These are phyloP conservation scores for Actinomucor elegans DNA, from an alignment of 371 early-diverging fungal species.

Conservation along the genomic window DNA sequence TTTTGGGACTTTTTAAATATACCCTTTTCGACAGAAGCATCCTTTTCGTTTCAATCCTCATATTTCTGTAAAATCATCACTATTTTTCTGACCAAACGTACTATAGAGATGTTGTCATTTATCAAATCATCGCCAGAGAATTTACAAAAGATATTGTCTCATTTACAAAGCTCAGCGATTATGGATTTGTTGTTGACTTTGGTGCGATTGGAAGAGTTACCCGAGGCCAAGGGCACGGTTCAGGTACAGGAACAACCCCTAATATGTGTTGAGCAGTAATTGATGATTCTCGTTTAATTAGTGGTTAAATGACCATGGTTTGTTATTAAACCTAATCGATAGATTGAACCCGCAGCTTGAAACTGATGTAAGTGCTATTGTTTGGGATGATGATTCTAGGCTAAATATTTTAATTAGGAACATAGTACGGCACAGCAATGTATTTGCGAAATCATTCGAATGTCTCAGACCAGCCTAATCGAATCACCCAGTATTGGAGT, in stretches of 20 bases:
- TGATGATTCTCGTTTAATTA: too few species aligned
- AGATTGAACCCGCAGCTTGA: conserved; percentile 77
- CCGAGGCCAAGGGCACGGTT: conserved; percentile 77
- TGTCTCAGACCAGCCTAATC: conserved; percentile 72
- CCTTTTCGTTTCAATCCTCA: conserved; percentile 79
- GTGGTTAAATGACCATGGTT: conserved; percentile 82
- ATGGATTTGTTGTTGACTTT: conserved; percentile 88
- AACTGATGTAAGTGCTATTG: conserved; percentile 59
- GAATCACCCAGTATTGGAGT: conserved; percentile 69
- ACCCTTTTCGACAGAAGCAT: conserved; percentile 52
- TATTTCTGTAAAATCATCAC: conserved; percentile 89
- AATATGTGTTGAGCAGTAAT: not conserved
- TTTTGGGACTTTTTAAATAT: conserved; percentile 85
- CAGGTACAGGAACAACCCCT: too few species aligned
- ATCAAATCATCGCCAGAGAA: conserved; percentile 63
- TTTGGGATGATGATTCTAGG: not conserved
- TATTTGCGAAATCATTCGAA: conserved; percentile 85
- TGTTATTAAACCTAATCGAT: conserved; percentile 75
- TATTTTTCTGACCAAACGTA: conserved; percentile 81
- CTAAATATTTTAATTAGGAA: conserved; percentile 39
- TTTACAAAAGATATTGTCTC: conserved; percentile 59
- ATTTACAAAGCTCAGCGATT: conserved; percentile 81
- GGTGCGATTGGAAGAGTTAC: conserved; percentile 85
- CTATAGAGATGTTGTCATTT: conserved; percentile 69
- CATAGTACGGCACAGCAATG: conserved; percentile 89